These are phyloP conservation scores for Acanthamoeba triangularis DNA, from an alignment of 208 protist species.

Conservation along the genomic window DNA sequence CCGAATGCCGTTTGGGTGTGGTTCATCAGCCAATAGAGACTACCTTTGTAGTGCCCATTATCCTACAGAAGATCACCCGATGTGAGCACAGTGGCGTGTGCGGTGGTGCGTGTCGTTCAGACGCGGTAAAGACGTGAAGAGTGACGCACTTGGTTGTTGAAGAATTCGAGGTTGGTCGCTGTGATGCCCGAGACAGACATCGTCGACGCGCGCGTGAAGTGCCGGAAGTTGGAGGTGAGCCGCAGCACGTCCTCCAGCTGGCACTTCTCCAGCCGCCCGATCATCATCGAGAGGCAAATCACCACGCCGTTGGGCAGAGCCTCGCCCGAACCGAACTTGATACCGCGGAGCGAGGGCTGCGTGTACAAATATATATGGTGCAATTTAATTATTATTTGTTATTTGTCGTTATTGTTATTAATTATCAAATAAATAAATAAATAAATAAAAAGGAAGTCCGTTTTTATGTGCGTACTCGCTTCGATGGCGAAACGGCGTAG, in stretches of 20 bases:
- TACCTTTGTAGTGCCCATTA: slow-evolving; percentile 47
- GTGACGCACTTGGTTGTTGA: slow-evolving; percentile 55
- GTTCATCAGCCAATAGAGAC: slow-evolving; percentile 83
- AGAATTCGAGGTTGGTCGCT: slow-evolving; percentile 77
- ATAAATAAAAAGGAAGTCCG: background rate
- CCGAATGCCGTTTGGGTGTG: slow-evolving; percentile 86
- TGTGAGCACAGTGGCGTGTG: background rate
- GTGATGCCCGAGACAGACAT: slow-evolving; percentile 70
- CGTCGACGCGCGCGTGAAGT: slow-evolving; percentile 40
- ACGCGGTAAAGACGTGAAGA: background rate
- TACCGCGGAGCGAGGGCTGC: background rate
- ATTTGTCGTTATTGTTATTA: no score
- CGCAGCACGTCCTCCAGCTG: slow-evolving; percentile 68
- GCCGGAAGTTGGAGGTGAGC: slow-evolving; percentile 68
- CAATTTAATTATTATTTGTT: no score
- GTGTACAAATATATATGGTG: no score
- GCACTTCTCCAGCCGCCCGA: slow-evolving; percentile 50
- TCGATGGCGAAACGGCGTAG: background rate
- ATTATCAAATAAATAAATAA: background rate
- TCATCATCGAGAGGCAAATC: slow-evolving; percentile 26
- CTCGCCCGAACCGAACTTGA: background rate
- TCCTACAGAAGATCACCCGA: background rate
- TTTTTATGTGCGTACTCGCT: background rate
- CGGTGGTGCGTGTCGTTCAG: background rate
- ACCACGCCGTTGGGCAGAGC: slow-evolving; percentile 47